Evolutionary conservation across 768 basidiomycete species (phyloP).

Genomic region (Macrolepiota albuminosa): DNA sequence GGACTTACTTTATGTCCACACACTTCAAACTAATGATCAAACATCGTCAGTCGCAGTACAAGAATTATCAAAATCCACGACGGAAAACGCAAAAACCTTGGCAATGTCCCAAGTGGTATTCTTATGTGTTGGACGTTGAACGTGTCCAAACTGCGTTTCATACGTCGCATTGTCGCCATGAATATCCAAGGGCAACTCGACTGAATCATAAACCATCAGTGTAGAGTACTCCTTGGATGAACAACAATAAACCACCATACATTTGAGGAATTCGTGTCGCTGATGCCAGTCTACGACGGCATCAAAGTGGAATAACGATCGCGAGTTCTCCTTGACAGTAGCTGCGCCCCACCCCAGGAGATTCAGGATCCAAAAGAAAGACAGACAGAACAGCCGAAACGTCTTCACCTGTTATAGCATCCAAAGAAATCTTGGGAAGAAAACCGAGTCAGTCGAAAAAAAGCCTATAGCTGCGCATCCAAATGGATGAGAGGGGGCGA

Average conservation of each 20-base stretch:
- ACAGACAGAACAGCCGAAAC: not conserved
- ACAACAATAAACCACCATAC: conserved; percentile 34
- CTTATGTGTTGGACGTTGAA: conserved; percentile 90
- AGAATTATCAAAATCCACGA: not conserved
- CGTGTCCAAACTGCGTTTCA: conserved; percentile 90
- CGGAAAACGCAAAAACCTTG: conserved; percentile 39
- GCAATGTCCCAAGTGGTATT: conserved; percentile 90
- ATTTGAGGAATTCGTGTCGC: conserved; percentile 88
- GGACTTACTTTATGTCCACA: conserved; percentile 82
- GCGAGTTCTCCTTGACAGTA: conserved; percentile 57
- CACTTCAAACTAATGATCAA: conserved; percentile 69
- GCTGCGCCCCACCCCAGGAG: conserved; percentile 28
- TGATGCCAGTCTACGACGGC: conserved; percentile 88
- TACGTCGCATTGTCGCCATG: conserved; percentile 82
- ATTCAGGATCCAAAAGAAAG: not conserved
- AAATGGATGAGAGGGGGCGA: conserved; percentile 3
- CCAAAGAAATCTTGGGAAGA: conserved; percentile 67
- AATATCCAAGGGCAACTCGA: conserved; percentile 87
- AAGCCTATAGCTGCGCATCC: too few species aligned
- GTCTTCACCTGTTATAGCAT: conserved; percentile 50
- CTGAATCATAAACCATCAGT: conserved; percentile 37
- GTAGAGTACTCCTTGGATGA: not conserved
- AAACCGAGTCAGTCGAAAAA: too few species aligned
- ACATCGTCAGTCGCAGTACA: not conserved
- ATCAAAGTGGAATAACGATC: conserved; percentile 78